These are phyloP conservation scores for Lipomyces orientalis DNA, from an alignment of 805 yeast species.

Conservation along the genomic window DNA sequence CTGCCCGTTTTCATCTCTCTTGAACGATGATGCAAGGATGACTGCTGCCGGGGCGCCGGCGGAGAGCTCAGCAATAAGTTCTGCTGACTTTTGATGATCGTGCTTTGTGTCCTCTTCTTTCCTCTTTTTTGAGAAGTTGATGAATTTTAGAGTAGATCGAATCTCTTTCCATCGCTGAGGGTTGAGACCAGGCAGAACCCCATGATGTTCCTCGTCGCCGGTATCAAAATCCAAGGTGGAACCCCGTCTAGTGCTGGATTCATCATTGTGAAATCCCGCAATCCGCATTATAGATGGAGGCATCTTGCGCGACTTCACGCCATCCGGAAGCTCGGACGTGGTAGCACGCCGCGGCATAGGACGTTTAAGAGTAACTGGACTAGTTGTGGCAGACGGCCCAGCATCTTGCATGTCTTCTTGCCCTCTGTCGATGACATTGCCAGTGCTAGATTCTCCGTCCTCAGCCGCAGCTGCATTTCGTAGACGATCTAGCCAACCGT, in stretches of 20 bases:
- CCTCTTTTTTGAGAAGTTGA: constrained; percentile 34
- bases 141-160: constrained; percentile 22
- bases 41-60: constrained; percentile 77
- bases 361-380: background rate
- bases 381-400: background rate
- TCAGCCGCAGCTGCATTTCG: constrained; percentile 15
- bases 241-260: background rate
- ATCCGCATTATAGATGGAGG: constrained; percentile 4
- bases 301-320: background rate
- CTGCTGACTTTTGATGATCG: constrained; percentile 43
- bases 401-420: background rate
- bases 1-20: constrained; percentile 64
- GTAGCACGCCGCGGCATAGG: constrained; percentile 14
- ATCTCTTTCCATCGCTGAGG: constrained; percentile 28
- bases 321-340: constrained; percentile 11
- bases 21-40: constrained; percentile 73
- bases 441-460: background rate
- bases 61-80: constrained; percentile 57
- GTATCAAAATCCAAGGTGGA: background rate
- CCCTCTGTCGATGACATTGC: background rate
- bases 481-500: constrained; percentile 21
- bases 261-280: constrained; percentile 3
- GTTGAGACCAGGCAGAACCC: background rate
- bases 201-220: background rate
- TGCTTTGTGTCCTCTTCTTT: constrained; percentile 33